Percentiles rank a stretch among this genome's conserved stretches.
Conservation (phyloP, 2,329 filamentous ascomycete species). For the Diaporthe eres region DNA sequence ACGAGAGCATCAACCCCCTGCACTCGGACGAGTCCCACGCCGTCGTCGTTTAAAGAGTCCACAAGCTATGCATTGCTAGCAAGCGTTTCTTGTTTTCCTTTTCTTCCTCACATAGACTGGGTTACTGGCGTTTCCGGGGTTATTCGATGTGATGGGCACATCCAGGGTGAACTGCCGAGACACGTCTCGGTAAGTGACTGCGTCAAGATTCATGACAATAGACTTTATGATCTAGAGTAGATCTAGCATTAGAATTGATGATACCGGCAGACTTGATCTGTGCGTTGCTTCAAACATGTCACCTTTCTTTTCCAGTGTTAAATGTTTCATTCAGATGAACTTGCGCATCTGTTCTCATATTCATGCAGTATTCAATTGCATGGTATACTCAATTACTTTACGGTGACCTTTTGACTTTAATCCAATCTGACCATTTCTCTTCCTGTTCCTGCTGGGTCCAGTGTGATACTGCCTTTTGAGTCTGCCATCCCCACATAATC, state of each 20-base stretch:
- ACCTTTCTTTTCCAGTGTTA: background rate
- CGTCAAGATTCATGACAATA: slow-evolving; percentile 18
- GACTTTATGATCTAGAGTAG: background rate
- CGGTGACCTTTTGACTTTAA: no score
- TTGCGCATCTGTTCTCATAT: background rate
- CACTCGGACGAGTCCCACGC: slow-evolving; percentile 41
- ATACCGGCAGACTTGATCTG: slow-evolving; percentile 25
- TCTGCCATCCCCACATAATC: background rate
- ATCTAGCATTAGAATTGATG: slow-evolving; percentile 18
- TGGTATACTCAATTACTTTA: no score
- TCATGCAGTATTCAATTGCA: no score
- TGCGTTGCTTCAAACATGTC: background rate
- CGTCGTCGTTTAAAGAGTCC: slow-evolving; percentile 17
- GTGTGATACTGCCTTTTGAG: background rate
- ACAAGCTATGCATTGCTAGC: slow-evolving; percentile 1
- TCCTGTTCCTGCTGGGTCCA: no score
- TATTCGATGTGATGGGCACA: slow-evolving; percentile 30
- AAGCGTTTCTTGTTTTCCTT: background rate
- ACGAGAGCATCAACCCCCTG: slow-evolving; percentile 77
- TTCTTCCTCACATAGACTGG: slow-evolving; percentile 7
- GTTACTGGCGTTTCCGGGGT: slow-evolving; percentile 18
- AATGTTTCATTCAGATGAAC: background rate
- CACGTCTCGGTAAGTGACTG: slow-evolving; percentile 9
- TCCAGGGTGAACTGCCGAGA: slow-evolving; percentile 10
- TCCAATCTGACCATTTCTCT: background rate